Conservation (phyloP, 345 rosid genomes). For the Eucalyptus pauciflora region DNA sequence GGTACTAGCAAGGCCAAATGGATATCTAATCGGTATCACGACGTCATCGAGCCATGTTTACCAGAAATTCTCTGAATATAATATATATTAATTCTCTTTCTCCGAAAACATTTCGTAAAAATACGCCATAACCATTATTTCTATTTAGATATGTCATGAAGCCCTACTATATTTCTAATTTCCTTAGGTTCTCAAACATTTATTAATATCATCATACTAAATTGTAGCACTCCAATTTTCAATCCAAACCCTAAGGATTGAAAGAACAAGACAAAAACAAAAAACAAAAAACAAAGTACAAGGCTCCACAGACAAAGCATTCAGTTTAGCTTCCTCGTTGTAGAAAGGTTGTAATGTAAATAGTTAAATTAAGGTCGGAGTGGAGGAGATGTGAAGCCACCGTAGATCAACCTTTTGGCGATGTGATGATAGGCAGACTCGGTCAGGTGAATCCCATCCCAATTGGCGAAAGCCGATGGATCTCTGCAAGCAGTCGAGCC, state of each 20-base stretch:
- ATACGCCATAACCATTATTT: not conserved
- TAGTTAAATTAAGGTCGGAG: not conserved
- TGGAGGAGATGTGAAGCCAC: conserved; percentile 3
- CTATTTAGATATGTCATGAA: not conserved
- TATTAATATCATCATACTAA: not conserved
- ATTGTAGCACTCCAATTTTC: not conserved
- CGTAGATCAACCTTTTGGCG: conserved; percentile 26
- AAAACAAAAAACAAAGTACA: not conserved
- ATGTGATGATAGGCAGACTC: conserved; percentile 54
- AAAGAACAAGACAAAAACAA: not conserved
- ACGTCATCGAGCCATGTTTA: not conserved
- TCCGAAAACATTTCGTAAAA: not conserved
- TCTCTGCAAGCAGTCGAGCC: conserved; percentile 37
- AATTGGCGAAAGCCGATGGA: conserved; percentile 35
- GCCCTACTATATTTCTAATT: not conserved
- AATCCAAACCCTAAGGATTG: not conserved
- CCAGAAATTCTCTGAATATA: not conserved
- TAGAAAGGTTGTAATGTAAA: not conserved
- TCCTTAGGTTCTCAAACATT: not conserved
- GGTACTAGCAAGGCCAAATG: not conserved
- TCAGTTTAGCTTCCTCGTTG: not conserved
- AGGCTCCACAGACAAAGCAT: not conserved
- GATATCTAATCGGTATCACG: not conserved
- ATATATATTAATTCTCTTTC: not conserved
- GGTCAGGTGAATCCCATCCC: conserved; percentile 75